Evolutionary conservation across 768 basidiomycete genomes (phyloP).

Genomic region (Dioszegia aurantiaca): DNA sequence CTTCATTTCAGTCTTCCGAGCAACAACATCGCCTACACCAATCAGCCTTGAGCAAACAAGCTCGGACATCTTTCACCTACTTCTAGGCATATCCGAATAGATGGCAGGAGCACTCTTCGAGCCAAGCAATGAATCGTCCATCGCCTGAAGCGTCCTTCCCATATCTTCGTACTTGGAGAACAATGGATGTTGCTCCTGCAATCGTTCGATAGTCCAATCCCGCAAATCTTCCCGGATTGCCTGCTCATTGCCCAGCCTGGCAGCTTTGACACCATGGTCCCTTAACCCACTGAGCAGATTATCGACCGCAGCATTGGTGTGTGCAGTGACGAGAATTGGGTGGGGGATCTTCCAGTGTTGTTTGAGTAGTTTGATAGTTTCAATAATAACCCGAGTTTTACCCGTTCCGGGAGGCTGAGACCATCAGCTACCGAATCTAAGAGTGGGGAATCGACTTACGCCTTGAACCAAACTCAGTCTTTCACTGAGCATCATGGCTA

Average conservation of each 20-base stretch:
- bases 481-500: constrained; percentile 82
- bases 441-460: constrained; percentile 55
- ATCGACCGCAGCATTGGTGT: constrained; percentile 89
- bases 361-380: constrained; percentile 76
- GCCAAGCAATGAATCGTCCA: too few species aligned
- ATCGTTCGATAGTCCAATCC: constrained; percentile 55
- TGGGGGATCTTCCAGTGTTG: constrained; percentile 78
- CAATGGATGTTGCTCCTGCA: constrained; percentile 61
- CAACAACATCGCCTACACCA: not conserved
- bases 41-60: not conserved
- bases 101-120: too few species aligned
- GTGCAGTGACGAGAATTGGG: constrained; percentile 86
- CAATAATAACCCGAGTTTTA: constrained; percentile 89
- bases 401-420: constrained; percentile 55
- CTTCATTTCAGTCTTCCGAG: constrained; percentile 1
- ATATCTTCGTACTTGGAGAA: constrained; percentile 55
- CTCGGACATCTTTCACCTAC: too few species aligned
- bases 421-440: constrained; percentile 1
- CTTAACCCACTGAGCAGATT: constrained; percentile 77
- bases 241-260: constrained; percentile 70
- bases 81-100: too few species aligned
- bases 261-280: constrained; percentile 61
- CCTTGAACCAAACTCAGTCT: constrained; percentile 80
- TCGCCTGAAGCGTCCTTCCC: constrained; percentile 10
- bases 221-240: constrained; percentile 62